Conservation (phyloP, 2,329 filamentous ascomycete species). For the Trichothecium roseum region DNA sequence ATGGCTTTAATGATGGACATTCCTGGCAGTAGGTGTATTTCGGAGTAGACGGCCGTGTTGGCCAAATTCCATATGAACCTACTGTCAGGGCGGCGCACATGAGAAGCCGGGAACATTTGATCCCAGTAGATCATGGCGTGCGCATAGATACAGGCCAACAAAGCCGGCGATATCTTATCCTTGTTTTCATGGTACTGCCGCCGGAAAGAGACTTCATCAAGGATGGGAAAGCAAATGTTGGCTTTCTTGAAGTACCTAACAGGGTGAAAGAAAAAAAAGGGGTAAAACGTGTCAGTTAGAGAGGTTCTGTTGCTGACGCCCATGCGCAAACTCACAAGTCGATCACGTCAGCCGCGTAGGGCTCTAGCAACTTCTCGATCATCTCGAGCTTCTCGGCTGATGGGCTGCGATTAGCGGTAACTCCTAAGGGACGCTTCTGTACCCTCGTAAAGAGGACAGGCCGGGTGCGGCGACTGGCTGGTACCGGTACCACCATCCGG, state of each 20-base stretch:
- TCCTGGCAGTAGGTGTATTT: constrained; percentile 47
- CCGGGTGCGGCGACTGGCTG: constrained; percentile 15
- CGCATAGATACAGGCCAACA: constrained; percentile 47
- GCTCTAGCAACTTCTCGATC: constrained; percentile 48
- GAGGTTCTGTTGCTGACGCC: no score
- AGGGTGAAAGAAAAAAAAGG: no score
- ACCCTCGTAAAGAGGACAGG: constrained; percentile 37
- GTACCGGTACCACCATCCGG: constrained; percentile 18
- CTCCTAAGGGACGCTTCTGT: constrained; percentile 32
- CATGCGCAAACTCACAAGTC: constrained; percentile 25
- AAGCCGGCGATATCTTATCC: constrained; percentile 40
- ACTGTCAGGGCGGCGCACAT: constrained; percentile 41
- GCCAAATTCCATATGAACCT: constrained; percentile 54
- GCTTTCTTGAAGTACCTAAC: constrained; percentile 46
- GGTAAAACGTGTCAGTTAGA: no score
- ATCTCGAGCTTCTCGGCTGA: constrained; percentile 39
- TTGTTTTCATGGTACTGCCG: constrained; percentile 32
- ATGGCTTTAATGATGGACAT: constrained; percentile 47
- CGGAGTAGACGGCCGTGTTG: constrained; percentile 47
- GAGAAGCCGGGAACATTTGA: constrained; percentile 29
- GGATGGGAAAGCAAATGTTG: constrained; percentile 50
- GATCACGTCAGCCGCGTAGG: constrained; percentile 38
- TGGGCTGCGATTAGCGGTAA: constrained; percentile 23
- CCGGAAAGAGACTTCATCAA: constrained; percentile 44
- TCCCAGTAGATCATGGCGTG: constrained; percentile 49